Base-by-base conservation (phyloP, 352 stramenopile species). In the Thraustochytrium striatum region DNA sequence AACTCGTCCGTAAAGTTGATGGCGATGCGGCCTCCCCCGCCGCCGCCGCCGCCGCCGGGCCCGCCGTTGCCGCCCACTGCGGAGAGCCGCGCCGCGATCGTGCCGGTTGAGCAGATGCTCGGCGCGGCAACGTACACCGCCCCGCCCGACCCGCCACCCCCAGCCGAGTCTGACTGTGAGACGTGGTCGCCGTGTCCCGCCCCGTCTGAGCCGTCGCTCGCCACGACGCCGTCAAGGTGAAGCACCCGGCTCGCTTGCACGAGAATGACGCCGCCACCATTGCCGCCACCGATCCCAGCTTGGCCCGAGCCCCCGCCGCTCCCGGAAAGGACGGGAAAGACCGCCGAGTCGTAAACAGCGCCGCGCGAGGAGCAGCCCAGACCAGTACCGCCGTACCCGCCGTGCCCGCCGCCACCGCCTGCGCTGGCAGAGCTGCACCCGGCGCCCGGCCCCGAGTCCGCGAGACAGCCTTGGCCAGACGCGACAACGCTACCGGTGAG, bases 1-100 rank as follows among this genome's bases (percentile, higher is more conserved):
- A 75, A 75, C 36, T 75, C 65, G 52, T 75, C 65, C 19, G 44
- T 38, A 75, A 75, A 75, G 52, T 58, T 43, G 65, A 75, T 61
- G 13, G 65, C 32, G 3, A 75, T 25, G 16, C 44, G 25, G 13
- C 65, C 65, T 25, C 65, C 65, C 3, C 65, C 65, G 35, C 65
- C 65, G 21, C 65, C 65, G n/a, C 65, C 65, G 11, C 65, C 65
- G n/a, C 65, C 65, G 41, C 65, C 65, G 16, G 52, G 30, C 5
- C 65, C 65, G 25, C 65, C 65, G 2, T 7, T 25, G 25, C 65
- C 65, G 16, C 65, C 65, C 33, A 30, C 30, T 21, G 65, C 65
- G 13, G 65, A 68, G 13, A 75, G 9, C 3, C 28, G 52, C 2
- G 30, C 44, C 5, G 44, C 21, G 7, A 19, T 28, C 16, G 11